Conservation (phyloP, 148 eudicot genomes). For the Polygonum aviculare region DNA sequence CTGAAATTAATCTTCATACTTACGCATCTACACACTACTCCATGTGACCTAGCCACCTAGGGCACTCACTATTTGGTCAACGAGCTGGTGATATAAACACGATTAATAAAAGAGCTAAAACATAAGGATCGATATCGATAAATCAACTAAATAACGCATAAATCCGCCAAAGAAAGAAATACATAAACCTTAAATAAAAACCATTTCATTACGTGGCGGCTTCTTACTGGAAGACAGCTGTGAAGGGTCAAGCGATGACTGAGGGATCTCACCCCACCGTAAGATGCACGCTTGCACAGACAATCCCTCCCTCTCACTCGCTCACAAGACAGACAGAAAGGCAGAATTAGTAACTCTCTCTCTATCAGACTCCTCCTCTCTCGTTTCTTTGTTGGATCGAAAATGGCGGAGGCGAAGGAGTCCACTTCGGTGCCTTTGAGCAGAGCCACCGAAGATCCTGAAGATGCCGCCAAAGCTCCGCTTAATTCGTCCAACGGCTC, state of each 20-base stretch:
- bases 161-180: neutral
- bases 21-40: too few relatives aligned
- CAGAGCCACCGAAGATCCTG: constrained; percentile 27
- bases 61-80: neutral
- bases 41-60: neutral
- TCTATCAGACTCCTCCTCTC: neutral
- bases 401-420: constrained; percentile 49
- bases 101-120: neutral
- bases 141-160: neutral
- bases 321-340: neutral
- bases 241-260: neutral
- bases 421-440: constrained; percentile 39
- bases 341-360: neutral
- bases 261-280: neutral
- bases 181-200: neutral
- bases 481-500: constrained; percentile 26
- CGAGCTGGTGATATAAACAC: neutral
- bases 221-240: neutral
- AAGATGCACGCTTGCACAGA: constrained; percentile 3
- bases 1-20: too few relatives aligned
- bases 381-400: neutral
- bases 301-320: neutral
- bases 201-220: neutral
- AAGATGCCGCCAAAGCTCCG: constrained; percentile 42
- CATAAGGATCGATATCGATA: too few relatives aligned